Base-by-base conservation (phyloP, 768 basidiomycete genomes). In the Multifurca ochricompacta region DNA sequence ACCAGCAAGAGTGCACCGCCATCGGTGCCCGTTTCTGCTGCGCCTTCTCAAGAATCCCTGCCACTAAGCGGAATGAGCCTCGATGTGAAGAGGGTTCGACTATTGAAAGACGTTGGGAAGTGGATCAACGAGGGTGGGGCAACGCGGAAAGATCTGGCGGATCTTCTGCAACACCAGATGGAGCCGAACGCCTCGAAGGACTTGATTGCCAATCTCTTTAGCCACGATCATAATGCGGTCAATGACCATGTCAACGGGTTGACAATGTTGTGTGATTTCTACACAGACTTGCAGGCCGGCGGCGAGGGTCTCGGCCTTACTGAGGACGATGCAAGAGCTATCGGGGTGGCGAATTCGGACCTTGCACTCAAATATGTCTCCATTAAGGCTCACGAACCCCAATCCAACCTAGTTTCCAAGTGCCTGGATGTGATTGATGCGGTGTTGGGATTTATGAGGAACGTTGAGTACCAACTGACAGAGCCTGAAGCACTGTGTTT, bases 181-280 rank as follows among this genome's bases (percentile, higher is more conserved):
- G 92, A 94, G 61, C 77, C 83, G 8, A 79, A 87, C 63, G 76
- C 80, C 6, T 86, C 87, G 3, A 82, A 85, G 57, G 87, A 93
- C 2, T 70, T 98, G 2, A 68, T 87, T 11, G 69, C 79, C 4
- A 80, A 80, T 27, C 74, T 99, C 27, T 99, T 97, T 73, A 97
- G 95, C 64, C 89, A 87, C 56, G 96, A 96, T 63, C 96, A 97
- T 67, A 90, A 87, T 60, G 91, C 93, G 6, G 85, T 97, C 59
- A 94, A 91, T 62, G 96, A 98, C 66, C 84, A 88, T 63, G 77
- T 95, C 49, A 73, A 74, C n/a, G 95, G 88, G 6, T 69, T 98
- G 48, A 73, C 78, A 6, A 75, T 72, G 45, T 74, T 98, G 19
- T 77, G 82, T 49, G 90, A 94, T 2, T 85, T 91, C 65, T 93